Conservation (phyloP, 176 grass and related monocot species). For the Panicum miliaceum region DNA sequence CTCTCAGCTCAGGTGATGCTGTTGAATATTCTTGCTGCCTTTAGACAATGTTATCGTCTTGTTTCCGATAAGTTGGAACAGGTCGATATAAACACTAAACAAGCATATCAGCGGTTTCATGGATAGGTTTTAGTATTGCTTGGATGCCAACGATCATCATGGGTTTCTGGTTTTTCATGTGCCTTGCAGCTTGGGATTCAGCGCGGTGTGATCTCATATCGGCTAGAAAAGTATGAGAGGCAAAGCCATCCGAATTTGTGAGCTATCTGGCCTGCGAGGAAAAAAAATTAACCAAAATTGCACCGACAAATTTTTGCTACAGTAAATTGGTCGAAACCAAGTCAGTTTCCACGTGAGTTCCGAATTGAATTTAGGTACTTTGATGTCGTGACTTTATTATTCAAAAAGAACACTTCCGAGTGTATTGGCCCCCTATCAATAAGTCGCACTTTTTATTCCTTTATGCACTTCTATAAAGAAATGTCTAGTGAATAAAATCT, state of each 20-base stretch:
- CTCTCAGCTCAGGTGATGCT: not conserved
- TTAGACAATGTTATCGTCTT: slow-evolving; percentile 31
- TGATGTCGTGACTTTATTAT: not conserved
- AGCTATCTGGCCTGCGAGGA: not conserved
- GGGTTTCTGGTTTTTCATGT: too few relatives aligned
- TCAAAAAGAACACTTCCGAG: not conserved
- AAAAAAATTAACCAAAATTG: not conserved
- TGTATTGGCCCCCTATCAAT: fast-evolving
- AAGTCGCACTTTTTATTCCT: not conserved
- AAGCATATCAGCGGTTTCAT: slow-evolving; percentile 22
- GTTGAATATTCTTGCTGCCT: not conserved
- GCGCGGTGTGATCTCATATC: not conserved
- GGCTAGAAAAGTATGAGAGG: not conserved
- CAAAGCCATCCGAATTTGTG: not conserved
- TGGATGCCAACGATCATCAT: not conserved
- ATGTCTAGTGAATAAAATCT: not conserved
- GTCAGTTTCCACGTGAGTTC: not conserved
- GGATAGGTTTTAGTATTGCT: slow-evolving; percentile 33
- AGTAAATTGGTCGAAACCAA: not conserved
- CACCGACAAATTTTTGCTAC: too few relatives aligned
- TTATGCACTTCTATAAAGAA: not conserved
- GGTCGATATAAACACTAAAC: slow-evolving; percentile 22
- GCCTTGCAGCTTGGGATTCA: not conserved
- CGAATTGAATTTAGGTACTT: not conserved
- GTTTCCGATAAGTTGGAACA: slow-evolving; percentile 7